Evolutionary conservation across 441 rosid species (phyloP).

Genomic region (Eugenia klotzschiana): DNA sequence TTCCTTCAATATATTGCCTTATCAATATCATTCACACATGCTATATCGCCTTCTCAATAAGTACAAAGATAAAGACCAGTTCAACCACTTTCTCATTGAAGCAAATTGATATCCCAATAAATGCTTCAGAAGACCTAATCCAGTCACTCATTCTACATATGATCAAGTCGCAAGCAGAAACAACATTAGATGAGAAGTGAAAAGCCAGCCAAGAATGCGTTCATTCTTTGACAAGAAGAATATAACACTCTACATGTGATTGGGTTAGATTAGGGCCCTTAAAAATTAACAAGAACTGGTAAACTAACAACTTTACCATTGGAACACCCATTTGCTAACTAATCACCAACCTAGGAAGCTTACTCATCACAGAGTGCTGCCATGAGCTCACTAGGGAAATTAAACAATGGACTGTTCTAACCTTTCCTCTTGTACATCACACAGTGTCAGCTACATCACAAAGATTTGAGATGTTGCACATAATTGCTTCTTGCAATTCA

Average conservation of each 20-base stretch:
- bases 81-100: not conserved
- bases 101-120: not conserved
- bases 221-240: not conserved
- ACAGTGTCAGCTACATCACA: conserved; percentile 57
- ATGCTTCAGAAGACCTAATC: not conserved
- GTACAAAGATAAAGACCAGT: not conserved
- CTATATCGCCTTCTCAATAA: not conserved
- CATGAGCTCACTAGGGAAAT: conserved; percentile 52
- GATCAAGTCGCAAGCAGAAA: not conserved
- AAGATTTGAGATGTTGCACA: conserved; percentile 30
- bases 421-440: conserved; percentile 29
- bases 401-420: conserved; percentile 21
- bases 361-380: conserved; percentile 40
- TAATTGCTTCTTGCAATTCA: conserved; percentile 46
- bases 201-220: not conserved
- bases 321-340: not conserved
- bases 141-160: not conserved
- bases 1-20: not conserved
- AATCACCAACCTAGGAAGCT: not conserved
- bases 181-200: not conserved
- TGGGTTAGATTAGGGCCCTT: not conserved
- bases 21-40: not conserved
- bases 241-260: conserved; percentile 1
- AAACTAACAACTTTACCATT: not conserved
- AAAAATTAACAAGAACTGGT: not conserved